Evolutionary conservation across 192 early-diverging fungal genomes (phyloP).

Genomic region (Gryganskiella cystojenkinii): DNA sequence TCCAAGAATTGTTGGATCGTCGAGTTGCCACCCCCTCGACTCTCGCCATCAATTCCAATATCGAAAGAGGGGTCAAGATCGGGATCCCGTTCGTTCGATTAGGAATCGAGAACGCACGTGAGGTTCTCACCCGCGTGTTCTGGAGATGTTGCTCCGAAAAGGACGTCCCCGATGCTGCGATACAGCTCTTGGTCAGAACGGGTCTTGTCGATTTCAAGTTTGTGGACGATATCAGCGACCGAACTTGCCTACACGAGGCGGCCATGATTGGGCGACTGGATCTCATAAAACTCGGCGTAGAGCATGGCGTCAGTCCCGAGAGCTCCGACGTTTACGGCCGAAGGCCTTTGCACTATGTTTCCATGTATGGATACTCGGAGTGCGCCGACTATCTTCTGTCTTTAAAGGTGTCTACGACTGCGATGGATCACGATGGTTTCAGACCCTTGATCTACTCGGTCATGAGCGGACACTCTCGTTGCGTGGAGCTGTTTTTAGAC

Average conservation of each 20-base stretch:
- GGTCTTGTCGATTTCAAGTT: slow-evolving; percentile 80
- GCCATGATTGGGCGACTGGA: slow-evolving; percentile 81
- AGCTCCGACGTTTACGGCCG: slow-evolving; percentile 88
- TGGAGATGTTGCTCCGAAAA: slow-evolving; percentile 74
- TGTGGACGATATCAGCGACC: slow-evolving; percentile 93
- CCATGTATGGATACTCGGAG: slow-evolving; percentile 87
- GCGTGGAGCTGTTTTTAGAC: slow-evolving; percentile 79
- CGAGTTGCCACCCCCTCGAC: slow-evolving; percentile 53
- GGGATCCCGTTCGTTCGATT: neutral
- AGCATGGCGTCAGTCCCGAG: slow-evolving; percentile 61
- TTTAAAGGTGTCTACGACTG: slow-evolving; percentile 60
- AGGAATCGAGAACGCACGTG: slow-evolving; percentile 57
- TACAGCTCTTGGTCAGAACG: slow-evolving; percentile 70
- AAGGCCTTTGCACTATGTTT: slow-evolving; percentile 91
- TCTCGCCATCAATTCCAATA: neutral
- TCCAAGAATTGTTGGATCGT: slow-evolving; percentile 62
- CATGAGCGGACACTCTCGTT: slow-evolving; percentile 79
- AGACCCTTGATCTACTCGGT: slow-evolving; percentile 90
- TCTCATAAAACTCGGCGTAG: slow-evolving; percentile 69
- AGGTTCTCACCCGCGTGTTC: slow-evolving; percentile 76
- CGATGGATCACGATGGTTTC: slow-evolving; percentile 90
- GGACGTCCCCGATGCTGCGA: slow-evolving; percentile 52
- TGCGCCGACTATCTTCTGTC: slow-evolving; percentile 72
- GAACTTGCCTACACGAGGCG: slow-evolving; percentile 90
- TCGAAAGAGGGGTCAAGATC: slow-evolving; percentile 10